Evolutionary conservation across 371 early-diverging fungal species (phyloP), one percentile per base, ranked within the genome.

Genomic region (Mortierella sp.): DNA sequence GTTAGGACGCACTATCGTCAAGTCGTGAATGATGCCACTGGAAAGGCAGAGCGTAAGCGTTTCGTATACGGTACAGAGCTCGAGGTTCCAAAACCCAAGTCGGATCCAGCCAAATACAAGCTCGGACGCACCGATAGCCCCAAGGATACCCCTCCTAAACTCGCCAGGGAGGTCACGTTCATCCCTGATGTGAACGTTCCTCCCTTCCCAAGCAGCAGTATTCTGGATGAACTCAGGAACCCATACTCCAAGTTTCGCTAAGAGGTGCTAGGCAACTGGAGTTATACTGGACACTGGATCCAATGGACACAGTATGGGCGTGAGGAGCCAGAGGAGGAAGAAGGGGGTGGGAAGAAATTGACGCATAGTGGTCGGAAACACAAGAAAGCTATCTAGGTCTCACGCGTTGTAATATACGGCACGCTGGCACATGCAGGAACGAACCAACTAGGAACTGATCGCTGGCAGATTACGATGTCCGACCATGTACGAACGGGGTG

Each of bases 31-130:
- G 34, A 40, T 4, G 49, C 41, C 10, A 79, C 79, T 2, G 85
- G 83, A 6, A 78, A 70, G 54, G 57, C 61, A n/a, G 85, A 84
- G 65, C 69, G 63, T 45, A 81, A 83, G 52, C 81, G 88, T 19
- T 85, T 82, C 45, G 80, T 85, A 3, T 51, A 71, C 19, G 81
- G 82, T n/a, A 82, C 86, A 0, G 84, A 83, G 39, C 73, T 83
- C 4, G 68, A 79, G 55, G 79, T 86, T n/a, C 83, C 82, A 13
- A 82, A 81, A 50, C 68, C 68, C 51, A 76, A 67, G 56, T 52
- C 79, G 3, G 83, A 85, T 47, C 53, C 81, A 58, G 68, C 80
- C 43, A 85, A 85, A 65, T 79, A 79, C 53, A 63, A 57, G 27
- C 73, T 85, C 78, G 81, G 63, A 52, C 65, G 80, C 14, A 45